These are phyloP conservation scores for Trametes coccinea DNA, from an alignment of 768 basidiomycete species.

Conservation along the genomic window DNA sequence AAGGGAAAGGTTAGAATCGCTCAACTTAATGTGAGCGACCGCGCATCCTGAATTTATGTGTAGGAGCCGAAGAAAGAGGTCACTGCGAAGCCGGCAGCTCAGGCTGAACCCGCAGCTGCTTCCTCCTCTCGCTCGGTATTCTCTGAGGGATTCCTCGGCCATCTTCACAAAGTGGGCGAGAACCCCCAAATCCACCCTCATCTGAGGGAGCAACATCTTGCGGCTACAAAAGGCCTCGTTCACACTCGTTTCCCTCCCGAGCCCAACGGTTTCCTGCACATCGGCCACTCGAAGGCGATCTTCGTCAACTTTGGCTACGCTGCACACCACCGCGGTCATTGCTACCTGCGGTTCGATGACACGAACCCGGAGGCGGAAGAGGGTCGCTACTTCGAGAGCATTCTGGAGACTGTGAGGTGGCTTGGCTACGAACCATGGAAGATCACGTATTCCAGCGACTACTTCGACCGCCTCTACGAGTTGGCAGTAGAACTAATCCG, in stretches of 20 bases:
- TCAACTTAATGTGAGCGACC: background rate
- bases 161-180: constrained; percentile 89
- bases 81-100: constrained; percentile 33
- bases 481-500: constrained; percentile 87
- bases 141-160: constrained; percentile 91
- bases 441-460: constrained; percentile 98
- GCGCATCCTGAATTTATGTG: background rate
- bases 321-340: constrained; percentile 87
- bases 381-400: constrained; percentile 93
- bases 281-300: constrained; percentile 98
- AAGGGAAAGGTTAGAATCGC: constrained; percentile 58
- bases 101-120: constrained; percentile 38
- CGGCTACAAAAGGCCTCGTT: constrained; percentile 77
- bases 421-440: constrained; percentile 98
- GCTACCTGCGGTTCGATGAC: constrained; percentile 95
- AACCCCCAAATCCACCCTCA: constrained; percentile 83
- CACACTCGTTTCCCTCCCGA: constrained; percentile 98
- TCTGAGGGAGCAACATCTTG: constrained; percentile 80
- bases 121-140: constrained; percentile 68
- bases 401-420: constrained; percentile 94
- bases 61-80: constrained; percentile 55
- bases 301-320: constrained; percentile 99
- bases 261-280: constrained; percentile 94
- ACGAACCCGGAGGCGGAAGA: constrained; percentile 99
- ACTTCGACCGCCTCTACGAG: constrained; percentile 85